phyloP scores from a whole-genome alignment of 1,284 basidiomycete genomes.

The Limonomyces culmigenus region DNA sequence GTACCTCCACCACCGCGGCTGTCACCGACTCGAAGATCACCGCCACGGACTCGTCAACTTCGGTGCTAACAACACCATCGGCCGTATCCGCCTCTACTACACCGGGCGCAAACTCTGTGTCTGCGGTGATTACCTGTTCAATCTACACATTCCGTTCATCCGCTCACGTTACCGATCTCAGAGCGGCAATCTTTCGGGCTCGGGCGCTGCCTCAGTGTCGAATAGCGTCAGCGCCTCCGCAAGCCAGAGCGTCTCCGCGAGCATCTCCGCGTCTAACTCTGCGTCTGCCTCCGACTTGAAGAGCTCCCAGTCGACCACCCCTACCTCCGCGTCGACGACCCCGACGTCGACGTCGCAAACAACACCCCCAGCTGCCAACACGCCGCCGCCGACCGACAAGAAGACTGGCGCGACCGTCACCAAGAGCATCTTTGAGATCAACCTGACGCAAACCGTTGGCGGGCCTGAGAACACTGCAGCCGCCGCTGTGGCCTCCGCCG shows the following conservation, averaged over 20 bases:
- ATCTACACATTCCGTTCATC: too few relatives aligned
- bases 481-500: constrained; percentile 11
- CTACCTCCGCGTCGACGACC: constrained; percentile 11
- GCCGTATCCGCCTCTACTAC: neutral
- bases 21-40: neutral
- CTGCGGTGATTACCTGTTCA: too few relatives aligned
- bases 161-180: neutral
- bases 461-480: constrained; percentile 12
- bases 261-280: too few relatives aligned
- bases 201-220: neutral
- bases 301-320: constrained; percentile 7
- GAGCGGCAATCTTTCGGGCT: neutral
- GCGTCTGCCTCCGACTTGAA: neutral
- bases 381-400: constrained; percentile 7
- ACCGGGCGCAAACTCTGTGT: too few relatives aligned
- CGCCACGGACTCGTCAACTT: neutral
- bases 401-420: constrained; percentile 5
- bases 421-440: constrained; percentile 6
- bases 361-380: constrained; percentile 7
- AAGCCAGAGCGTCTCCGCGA: constrained; percentile 2
- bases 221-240: constrained; percentile 2
- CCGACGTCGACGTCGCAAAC: constrained; percentile 7
- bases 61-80: neutral
- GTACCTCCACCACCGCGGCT: constrained; percentile 5
- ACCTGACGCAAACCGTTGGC: constrained; percentile 7